Conservation (phyloP, 176 grass and related monocot species). For the Triticum urartu region DNA sequence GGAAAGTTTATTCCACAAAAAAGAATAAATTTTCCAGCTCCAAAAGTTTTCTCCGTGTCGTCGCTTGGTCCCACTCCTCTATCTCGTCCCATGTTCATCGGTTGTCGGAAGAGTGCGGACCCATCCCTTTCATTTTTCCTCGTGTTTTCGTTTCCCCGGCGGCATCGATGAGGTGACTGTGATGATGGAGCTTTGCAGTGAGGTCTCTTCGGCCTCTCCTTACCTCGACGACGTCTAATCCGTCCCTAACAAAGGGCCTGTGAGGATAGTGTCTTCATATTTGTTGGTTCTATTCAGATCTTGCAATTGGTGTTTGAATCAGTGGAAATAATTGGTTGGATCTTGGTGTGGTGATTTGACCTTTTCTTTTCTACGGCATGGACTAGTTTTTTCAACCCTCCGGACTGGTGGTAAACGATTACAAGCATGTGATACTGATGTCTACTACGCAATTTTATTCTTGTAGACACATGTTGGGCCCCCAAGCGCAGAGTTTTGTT, state of each 20-base stretch:
- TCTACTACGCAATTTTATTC: too few relatives aligned
- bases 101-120: too few relatives aligned
- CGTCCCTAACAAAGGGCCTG: neutral
- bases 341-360: neutral
- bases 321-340: neutral
- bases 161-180: too few relatives aligned
- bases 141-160: too few relatives aligned
- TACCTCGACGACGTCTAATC: neutral
- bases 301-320: neutral
- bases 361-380: neutral
- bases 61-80: too few relatives aligned
- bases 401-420: neutral
- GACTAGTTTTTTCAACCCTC: neutral
- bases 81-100: too few relatives aligned
- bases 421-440: neutral
- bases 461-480: too few relatives aligned
- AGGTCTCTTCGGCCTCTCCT: neutral
- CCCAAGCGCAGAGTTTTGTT: too few relatives aligned
- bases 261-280: neutral
- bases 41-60: too few relatives aligned
- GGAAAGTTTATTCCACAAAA: too few relatives aligned
- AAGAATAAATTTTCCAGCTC: too few relatives aligned
- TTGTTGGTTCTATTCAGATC: neutral
- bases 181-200: neutral
- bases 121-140: too few relatives aligned